Evolutionary conservation across 2,329 filamentous ascomycete species (phyloP), one percentile per base, ranked within the genome.

Genomic region (Verruconis gallopava): DNA sequence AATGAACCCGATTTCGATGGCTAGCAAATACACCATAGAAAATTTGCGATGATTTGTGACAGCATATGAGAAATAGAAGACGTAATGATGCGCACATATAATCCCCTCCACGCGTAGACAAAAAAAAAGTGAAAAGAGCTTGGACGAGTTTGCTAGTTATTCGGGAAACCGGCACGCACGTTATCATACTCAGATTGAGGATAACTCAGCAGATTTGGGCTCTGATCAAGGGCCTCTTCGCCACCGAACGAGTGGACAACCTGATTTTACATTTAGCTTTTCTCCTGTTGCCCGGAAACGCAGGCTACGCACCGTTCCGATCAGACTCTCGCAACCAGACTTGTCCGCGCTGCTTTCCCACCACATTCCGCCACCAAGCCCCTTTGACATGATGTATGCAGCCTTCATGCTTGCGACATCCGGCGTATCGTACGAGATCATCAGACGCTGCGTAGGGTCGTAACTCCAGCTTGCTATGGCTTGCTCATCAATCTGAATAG

Each of bases 361-460:
- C 85, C 85, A 96, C 88, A 96, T 95, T n/a, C 73, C 85, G 14
- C 89, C 89, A 2, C 86, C 88, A 0, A 95, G 70, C 0, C 74
- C 68, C 35, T 71, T 65, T 15, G 72, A 58, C 54, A 68, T 72
- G 54, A 95, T 74, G 57, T 77, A 94, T 9, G 73, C 64, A 1
- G 78, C 77, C 67, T 95, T 96, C 49, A 63, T 57, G 49, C 67
- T 66, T 3, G 77, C 80, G 58, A 86, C 75, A 3, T 67, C 62
- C 1, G 77, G 71, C 1, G 76, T 89, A 48, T 77, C 74, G 51
- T 93, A 96, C 34, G 73, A 81, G 40, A 96, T 72, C 67, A 96
- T 73, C 44, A 73, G 77, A 45, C 71, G 70, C 21, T 68, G 68
- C 1, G 53, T 59, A 0, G 70, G 58, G 54, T 86, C 72, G 59